phyloP scores from a whole-genome alignment of 2,329 filamentous ascomycete genomes.

The Clonostachys rosea region DNA sequence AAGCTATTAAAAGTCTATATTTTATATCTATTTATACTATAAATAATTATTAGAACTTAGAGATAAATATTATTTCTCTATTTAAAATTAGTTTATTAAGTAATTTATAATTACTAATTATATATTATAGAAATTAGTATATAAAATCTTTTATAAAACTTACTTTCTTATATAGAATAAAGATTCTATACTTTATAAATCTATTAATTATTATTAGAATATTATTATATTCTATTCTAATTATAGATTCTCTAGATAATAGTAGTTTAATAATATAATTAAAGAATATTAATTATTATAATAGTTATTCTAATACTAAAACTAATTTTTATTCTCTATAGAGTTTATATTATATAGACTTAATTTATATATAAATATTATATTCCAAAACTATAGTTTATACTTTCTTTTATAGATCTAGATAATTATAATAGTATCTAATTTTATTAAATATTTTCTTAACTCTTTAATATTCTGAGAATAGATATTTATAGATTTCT shows the following conservation, averaged over 20 bases:
- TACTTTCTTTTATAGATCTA: neutral
- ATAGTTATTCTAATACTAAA: no score
- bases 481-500: neutral
- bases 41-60: neutral
- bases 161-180: neutral
- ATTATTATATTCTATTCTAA: neutral
- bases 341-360: neutral
- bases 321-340: no score
- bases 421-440: neutral
- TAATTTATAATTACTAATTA: neutral
- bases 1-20: neutral
- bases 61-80: neutral
- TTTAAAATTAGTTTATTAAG: neutral
- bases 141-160: neutral
- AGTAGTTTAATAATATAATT: no score
- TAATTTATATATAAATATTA: neutral
- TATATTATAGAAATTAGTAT: neutral
- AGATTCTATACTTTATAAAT: no score
- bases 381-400: neutral
- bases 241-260: neutral
- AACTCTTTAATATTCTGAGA: neutral
- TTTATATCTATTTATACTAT: neutral
- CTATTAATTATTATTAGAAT: neutral
- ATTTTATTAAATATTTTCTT: neutral
- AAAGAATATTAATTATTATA: no score